Base-by-base conservation (phyloP, 768 basidiomycete genomes). In the Lactarius evosmus region DNA sequence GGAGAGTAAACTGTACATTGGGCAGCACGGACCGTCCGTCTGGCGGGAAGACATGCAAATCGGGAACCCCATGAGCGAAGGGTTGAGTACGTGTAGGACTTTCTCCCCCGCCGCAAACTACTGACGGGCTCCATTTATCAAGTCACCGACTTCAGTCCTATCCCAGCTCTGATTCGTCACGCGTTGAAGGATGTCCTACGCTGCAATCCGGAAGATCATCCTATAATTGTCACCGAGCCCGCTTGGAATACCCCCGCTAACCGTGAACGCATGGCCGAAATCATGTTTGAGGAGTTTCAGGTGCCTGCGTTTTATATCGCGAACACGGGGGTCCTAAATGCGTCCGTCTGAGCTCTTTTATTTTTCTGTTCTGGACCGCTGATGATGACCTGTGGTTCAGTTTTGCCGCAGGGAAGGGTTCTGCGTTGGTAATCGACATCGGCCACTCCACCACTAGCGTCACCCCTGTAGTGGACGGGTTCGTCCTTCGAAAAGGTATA, bases 271-370 rank as follows among this genome's bases (percentile, higher is more conserved):
- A 91, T 98, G 88, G 91, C 94, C 12, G 94, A 98, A 77, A 90
- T 97, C 53, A 91, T 97, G 87, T 98, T 98, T 71, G 97, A 99
- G 75, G 89, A 96, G 69, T 96, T 97, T 70, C 80, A 91, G 53
- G 89, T 89, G 7, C 96, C 97, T 9, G 97, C 95, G 2, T 95
- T 96, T 77, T 99, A 98, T 73, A 91, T 96, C 41, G 94, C 95
- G 17, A 97, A 98, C 72, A 91, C 91, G 27, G 90, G 92, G 25
- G 96, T 98, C 16, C 77, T 98, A 61, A 95, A 92, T 73, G 90
- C 96, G 93, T 98, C 12, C 51, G 29, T 44, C 30, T 32, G 22
- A 44, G 53, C 33, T 36, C 34, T 22, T 33, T 17, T n/a, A n/a
- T n/a, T 34, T n/a, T 62, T 59, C 6, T 14, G 60, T 58, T 60